Evolutionary conservation across 257 asterid species (phyloP), one percentile per base, ranked within the genome.

Genomic region (Nicotiana tomentosiformis): DNA sequence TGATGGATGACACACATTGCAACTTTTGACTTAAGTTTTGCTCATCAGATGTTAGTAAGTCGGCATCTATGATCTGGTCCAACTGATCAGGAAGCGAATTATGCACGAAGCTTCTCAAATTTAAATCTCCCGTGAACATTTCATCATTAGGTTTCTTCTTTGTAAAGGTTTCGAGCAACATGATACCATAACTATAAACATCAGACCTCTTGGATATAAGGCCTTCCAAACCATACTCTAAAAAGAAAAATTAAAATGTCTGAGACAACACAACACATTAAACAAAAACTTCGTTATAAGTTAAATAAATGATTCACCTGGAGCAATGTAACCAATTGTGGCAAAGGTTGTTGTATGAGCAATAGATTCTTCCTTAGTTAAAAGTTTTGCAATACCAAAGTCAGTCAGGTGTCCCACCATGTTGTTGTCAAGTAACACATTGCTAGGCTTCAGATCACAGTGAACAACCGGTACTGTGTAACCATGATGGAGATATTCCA

Each of bases 371-470:
- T 33, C 37, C 37, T 33, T 33, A 33, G 37, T 33, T 33, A 88
- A 10, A 20, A 88, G n/a, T 58, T 83, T 85, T 5, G 86, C 86
- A 56, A 85, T 85, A 51, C 86, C 88, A 23, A 87, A 87, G 26
- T 87, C 87, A 53, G 58, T 80, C 10, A 87, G 86, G 78, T 83
- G 82, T 10, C 79, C 86, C 2, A 65, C 72, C 84, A 87, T 83
- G 65, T 26, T 15, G 5, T 87, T 78, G 62, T 85, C 86, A 8
- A 87, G 69, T 32, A 87, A 82, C 5, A 83, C 56, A 7, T 87
- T 82, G 72, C 82, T 83, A 10, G 90, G 90, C 88, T 84, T 84
- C 53, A 84, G 43, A 85, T 84, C 90, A 18, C 85, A 84, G 5
- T 84, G 90, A 16, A 82, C 56, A 23, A 82, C 64, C 0, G 84